phyloP scores from a whole-genome alignment of 352 stramenopile species.

The Pythium plurisporium region DNA sequence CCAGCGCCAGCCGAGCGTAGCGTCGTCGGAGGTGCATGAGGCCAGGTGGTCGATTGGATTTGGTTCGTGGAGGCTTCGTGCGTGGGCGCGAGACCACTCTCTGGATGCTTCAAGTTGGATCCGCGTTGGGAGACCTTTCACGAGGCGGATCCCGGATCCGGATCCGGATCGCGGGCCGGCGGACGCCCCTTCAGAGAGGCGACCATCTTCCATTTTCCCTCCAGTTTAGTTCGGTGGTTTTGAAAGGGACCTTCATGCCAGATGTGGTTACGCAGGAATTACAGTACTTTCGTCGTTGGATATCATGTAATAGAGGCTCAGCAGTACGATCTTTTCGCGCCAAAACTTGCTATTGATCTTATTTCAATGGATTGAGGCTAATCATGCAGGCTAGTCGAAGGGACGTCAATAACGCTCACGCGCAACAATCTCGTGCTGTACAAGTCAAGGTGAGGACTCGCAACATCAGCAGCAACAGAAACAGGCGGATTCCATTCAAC shows the following conservation, averaged over 20 bases:
- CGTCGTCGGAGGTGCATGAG: neutral
- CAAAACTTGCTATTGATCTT: neutral
- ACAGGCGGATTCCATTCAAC: too few relatives aligned
- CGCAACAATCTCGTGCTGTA: too few relatives aligned
- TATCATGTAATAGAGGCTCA: neutral
- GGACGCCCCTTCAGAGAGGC: neutral
- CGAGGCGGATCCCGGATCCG: neutral
- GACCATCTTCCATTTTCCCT: neutral
- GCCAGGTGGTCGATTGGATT: too few relatives aligned
- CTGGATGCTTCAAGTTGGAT: neutral
- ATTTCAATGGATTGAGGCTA: too few relatives aligned
- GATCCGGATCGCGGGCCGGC: constrained; percentile 1
- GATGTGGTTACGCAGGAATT: neutral
- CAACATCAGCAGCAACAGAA: too few relatives aligned
- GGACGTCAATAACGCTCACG: too few relatives aligned
- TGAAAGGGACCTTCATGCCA: neutral
- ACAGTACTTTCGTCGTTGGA: neutral
- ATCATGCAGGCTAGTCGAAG: too few relatives aligned
- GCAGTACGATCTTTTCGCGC: constrained; percentile 1
- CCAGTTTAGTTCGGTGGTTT: neutral
- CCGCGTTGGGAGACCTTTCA: constrained; percentile 3
- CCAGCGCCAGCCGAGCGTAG: neutral
- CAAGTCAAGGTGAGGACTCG: too few relatives aligned
- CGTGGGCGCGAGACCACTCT: neutral
- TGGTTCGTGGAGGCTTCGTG: neutral